Evolutionary conservation across 1,284 basidiomycete genomes (phyloP), one percentile per base, ranked within the genome.

Genomic region (Testicularia cyperi): DNA sequence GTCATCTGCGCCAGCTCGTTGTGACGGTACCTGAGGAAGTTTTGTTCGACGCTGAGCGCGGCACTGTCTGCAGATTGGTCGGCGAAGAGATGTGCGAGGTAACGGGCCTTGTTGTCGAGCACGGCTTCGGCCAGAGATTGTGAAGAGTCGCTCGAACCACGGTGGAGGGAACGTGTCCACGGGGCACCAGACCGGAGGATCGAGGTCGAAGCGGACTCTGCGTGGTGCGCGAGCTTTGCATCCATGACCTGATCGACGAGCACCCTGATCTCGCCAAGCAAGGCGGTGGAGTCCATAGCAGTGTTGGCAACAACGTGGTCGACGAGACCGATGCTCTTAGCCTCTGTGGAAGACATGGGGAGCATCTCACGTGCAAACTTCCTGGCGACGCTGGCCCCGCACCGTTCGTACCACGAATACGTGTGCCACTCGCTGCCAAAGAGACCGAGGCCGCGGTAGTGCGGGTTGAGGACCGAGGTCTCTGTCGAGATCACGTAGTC

Each of bases 1-100:
- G 78, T 68, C 80, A 80, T 81, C 58, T 79, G 76, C n/a, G 75
- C 77, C 12, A 80, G 69, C 60, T 80, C 80, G 51, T 77, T 74
- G 54, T 70, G 69, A 18, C 80, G 71, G 63, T 77, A 79, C 18
- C 73, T 61, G 9, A 73, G 51, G 28, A 69, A 62, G 13, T 51
- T 35, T 14, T 55, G 33, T 13, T 47, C 44, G 14, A 45, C 15
- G 14, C 53, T 36, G 21, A 41, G 15, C 14, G 28, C 27, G 13
- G 6, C 6, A 72, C 70, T 42, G 45, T 18, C 28, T 4, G 22
- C 19, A 2, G 31, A 21, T 13, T 30, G 14, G 16, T 47, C 54
- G 42, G 69, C 45, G 66, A 54, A 47, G 27, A 55, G 28, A 65
- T 61, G 54, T 70, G 74, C 43, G 44, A 70, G 38, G 42, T 56